Evolutionary conservation across 176 grass and related monocot genomes (phyloP).

Genomic region (Thinopyrum elongatum): DNA sequence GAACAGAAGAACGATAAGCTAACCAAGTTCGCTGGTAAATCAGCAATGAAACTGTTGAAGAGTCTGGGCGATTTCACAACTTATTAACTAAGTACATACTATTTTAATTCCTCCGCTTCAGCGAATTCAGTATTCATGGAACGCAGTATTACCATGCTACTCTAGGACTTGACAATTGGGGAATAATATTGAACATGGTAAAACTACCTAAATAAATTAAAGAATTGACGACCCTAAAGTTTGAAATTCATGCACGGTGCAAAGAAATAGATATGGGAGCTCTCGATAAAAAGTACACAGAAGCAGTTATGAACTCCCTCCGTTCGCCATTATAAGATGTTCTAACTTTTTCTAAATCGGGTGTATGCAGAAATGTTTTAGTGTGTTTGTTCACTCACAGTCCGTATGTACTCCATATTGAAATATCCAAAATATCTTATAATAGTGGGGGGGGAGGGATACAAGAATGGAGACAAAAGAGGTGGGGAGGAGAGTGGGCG

Average conservation of each 20-base stretch:
- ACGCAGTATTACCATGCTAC: not conserved
- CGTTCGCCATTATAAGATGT: not conserved
- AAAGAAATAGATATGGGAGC: not conserved
- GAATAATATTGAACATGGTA: not conserved
- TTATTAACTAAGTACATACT: not conserved
- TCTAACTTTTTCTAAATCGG: too few species aligned
- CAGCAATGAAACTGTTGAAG: not conserved
- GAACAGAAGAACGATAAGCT: not conserved
- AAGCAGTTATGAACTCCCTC: not conserved
- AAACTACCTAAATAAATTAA: not conserved
- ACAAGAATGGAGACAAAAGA: not conserved
- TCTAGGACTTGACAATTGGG: not conserved
- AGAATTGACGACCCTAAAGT: not conserved
- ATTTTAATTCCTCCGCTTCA: not conserved
- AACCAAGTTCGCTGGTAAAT: not conserved
- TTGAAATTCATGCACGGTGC: not conserved
- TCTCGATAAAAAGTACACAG: slow-evolving; percentile 1
- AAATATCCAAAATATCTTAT: too few species aligned
- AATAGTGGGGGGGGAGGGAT: not conserved
- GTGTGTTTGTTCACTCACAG: too few species aligned
- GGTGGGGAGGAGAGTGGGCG: not conserved
- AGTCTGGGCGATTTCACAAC: not conserved
- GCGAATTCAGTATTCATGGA: not conserved
- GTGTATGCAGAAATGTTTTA: too few species aligned
- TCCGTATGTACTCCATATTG: too few species aligned